Evolutionary conservation across 2,329 filamentous ascomycete species (phyloP), one percentile per base, ranked within the genome.

Genomic region (Massarina eburnea): DNA sequence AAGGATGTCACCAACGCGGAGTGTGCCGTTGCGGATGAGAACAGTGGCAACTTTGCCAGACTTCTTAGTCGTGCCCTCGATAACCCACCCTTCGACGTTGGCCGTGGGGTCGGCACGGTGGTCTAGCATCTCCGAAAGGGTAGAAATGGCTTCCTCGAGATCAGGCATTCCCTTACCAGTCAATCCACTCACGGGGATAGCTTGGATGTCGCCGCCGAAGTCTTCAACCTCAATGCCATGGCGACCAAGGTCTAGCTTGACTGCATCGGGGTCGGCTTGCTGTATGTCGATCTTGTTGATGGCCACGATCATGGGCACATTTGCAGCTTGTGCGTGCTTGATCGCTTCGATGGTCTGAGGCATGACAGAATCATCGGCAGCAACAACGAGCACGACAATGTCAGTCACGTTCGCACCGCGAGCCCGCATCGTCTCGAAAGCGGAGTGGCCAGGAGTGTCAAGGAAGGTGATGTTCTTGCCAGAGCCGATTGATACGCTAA

Each of bases 211-310:
- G 47, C 94, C 94, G 32, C 94, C 94, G 61, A 83, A 95, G 64
- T 97, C 94, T 73, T 99, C 94, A 43, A 99, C 87, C 58, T 96
- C 88, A 22, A 99, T 84, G 7, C 88, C 90, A 61, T 96, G 80
- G 2, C 84, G 79, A 8, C 88, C 83, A 19, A 99, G 83, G 67
- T 97, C 94, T 45, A 85, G 79, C 73, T 97, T 97, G 51, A 97
- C 91, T 38, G 83, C 81, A 33, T 96, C 87, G 9, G 91, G 74
- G 41, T 90, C 83, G 4, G 88, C 85, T 48, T 89, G 86, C 48
- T 87, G 83, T 72, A 94, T 96, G 73, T 99, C 94, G 41, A 96
- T 82, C 73, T 99, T 99, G 76, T 94, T 99, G 73, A 97, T 92
- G 14, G 95, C 95, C 40, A 99, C 94, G 47, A 99, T 96, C 39